Evolutionary conservation across 1,284 basidiomycete species (phyloP).

Genomic region (Irpex rosettiformis): DNA sequence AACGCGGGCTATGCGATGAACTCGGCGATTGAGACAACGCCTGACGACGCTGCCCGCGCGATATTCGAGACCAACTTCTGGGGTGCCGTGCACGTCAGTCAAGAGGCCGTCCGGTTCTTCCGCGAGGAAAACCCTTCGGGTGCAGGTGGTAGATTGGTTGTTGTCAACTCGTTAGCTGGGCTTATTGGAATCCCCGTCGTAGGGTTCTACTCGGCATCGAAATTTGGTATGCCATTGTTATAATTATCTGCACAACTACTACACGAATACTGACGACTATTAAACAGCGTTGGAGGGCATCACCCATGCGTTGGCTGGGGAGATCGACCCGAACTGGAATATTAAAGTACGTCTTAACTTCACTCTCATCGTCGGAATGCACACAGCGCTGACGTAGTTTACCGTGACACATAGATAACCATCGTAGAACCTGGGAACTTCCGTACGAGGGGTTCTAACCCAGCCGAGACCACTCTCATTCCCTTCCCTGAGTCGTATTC

Average conservation of each 20-base stretch:
- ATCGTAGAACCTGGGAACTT: slow-evolving; percentile 36
- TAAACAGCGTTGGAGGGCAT: background rate
- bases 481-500: background rate
- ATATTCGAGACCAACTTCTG: slow-evolving; percentile 37
- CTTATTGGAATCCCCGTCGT: slow-evolving; percentile 28
- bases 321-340: background rate
- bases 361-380: slow-evolving; percentile 28
- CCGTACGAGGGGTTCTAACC: slow-evolving; percentile 27
- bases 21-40: slow-evolving; percentile 34
- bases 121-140: slow-evolving; percentile 25
- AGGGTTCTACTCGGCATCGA: slow-evolving; percentile 31
- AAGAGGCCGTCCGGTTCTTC: slow-evolving; percentile 30
- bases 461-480: background rate
- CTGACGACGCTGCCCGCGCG: slow-evolving; percentile 26
- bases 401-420: slow-evolving; percentile 8
- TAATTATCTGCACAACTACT: too few relatives aligned
- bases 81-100: slow-evolving; percentile 32
- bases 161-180: slow-evolving; percentile 31
- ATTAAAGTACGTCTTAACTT: background rate
- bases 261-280: background rate
- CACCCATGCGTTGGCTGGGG: background rate
- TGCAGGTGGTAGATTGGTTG: slow-evolving; percentile 31
- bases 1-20: slow-evolving; percentile 33
- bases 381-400: slow-evolving; percentile 23
- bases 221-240: slow-evolving; percentile 30